Evolutionary conservation across 2,329 filamentous ascomycete genomes (phyloP), one percentile per base, ranked within the genome.

Genomic region (Colletotrichum costaricense): DNA sequence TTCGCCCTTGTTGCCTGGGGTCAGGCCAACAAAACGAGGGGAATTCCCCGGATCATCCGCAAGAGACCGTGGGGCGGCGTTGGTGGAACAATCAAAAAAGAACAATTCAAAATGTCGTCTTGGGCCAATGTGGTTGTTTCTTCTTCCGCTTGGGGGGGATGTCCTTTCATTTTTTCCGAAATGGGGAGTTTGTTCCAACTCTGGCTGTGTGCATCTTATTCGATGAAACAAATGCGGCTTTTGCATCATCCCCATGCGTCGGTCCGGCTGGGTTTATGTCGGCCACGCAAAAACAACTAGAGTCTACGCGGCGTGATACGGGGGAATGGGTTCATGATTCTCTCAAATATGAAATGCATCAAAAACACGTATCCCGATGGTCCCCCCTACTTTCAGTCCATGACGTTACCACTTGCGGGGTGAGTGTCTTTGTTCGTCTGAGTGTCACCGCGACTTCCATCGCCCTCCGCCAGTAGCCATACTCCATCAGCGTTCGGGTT

Each of bases 1-100:
- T 79, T 84, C 81, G 80, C 78, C 42, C 66, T 78, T 74, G 75
- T 78, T 63, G 69, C 65, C 69, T 69, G 69, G 68, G 69, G 70
- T 73, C 68, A 73, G 49, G 71, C 67, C 67, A 49, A 49, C 42
- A 49, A 8, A 49, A 64, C 56, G 70, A 73, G 71, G 71, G 71
- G 71, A 69, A 69, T 75, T 64, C 73, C 66, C 74, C 56, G 65
- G 72, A 73, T 73, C 72, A 73, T 76, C 67, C 71, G 67, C 67
- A 64, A 64, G 54, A 64, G 54, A 66, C 71, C 62, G 67, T 70
- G 71, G 71, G 71, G 52, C 71, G 71, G 71, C 71, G 71, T 73
- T 73, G 71, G 71, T 73, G 71, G 71, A 66, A 73, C 71, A 49
- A 73, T 71, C 62, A 71, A 73, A 71, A 71, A 60, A 60, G 70